Evolutionary conservation across 1,284 basidiomycete genomes (phyloP), one percentile per base, ranked within the genome.

Genomic region (Anthracocystis walkeri): DNA sequence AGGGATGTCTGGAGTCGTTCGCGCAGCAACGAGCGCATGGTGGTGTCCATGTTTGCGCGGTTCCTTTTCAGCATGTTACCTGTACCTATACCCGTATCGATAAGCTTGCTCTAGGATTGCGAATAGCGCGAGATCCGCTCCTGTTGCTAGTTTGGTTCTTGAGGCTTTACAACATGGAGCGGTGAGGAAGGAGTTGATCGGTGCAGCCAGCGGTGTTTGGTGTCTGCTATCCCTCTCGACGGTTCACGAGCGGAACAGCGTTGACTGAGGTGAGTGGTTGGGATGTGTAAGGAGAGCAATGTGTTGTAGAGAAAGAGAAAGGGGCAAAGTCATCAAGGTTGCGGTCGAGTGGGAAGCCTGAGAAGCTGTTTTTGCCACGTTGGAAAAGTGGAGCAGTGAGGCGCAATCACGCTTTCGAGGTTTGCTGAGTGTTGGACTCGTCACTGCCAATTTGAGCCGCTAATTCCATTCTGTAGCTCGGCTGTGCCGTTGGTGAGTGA

Each of bases 1-100:
- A 75, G 23, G 1, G 72, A 75, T 4, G 66, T 64, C 23, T 75
- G 72, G 2, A 75, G 31, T 14, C 72, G 66, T 27, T 75, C 59
- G 6, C 49, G 58, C 27, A 75, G 45, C 41, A 75, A 20, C 0
- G 57, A 63, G 2, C 66, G 63, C 61, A 75, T 64, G 56, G 64
- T 66, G 2, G 64, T 40, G 46, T 71, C 68, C 54, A 71, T 65
- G 45, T 25, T 29, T n/a, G 63, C 51, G 29, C 40, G 42, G 20
- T 58, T 65, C 3, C 23, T 45, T 16, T 41, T 58, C 25, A 65
- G 29, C 67, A 70, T 70, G 11, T 5, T 53, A 44, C 20, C 12
- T 21, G 41, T 23, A 8, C n/a, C 8, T 4, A 16, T 7, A n/a
- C 2, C 29, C 11, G 4, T 35, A 18, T 25, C 7, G 4, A 18